phyloP scores from a whole-genome alignment of 768 basidiomycete genomes.

The Thelephora aurantiotincta region DNA sequence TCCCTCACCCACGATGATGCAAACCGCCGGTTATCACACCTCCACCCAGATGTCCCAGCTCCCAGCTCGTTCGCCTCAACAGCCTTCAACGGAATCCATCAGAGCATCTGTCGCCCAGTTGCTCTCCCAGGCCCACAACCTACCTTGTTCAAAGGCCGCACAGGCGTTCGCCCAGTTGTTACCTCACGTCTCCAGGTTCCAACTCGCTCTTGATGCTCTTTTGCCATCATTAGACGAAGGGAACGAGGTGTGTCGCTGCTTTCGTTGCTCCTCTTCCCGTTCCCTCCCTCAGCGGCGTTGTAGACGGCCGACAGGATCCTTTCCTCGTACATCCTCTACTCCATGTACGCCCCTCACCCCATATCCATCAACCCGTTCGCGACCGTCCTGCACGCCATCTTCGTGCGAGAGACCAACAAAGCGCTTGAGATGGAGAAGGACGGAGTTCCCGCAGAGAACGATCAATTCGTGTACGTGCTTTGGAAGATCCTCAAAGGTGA shows the following conservation, averaged over 20 bases:
- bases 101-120: slow-evolving; percentile 56
- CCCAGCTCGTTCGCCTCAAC: slow-evolving; percentile 15
- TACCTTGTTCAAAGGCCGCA: slow-evolving; percentile 68
- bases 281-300: slow-evolving; percentile 25
- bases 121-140: slow-evolving; percentile 45
- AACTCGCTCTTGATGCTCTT: slow-evolving; percentile 72
- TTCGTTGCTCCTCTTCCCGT: not conserved
- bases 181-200: slow-evolving; percentile 63
- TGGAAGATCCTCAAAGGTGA: slow-evolving; percentile 81
- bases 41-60: slow-evolving; percentile 11
- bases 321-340: slow-evolving; percentile 67
- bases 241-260: slow-evolving; percentile 33
- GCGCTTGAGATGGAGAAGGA: slow-evolving; percentile 36
- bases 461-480: slow-evolving; percentile 75
- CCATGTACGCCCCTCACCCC: slow-evolving; percentile 68
- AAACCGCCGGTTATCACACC: not conserved
- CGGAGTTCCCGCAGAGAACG: slow-evolving; percentile 41
- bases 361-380: slow-evolving; percentile 75
- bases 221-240: slow-evolving; percentile 52
- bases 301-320: slow-evolving; percentile 47
- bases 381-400: slow-evolving; percentile 52
- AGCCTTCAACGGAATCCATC: slow-evolving; percentile 27
- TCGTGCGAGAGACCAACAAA: slow-evolving; percentile 50
- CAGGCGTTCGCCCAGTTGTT: slow-evolving; percentile 66
- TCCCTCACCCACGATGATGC: not conserved